Conservation (phyloP, 1,284 basidiomycete genomes). For the Tetrapyrgos nigripes region DNA sequence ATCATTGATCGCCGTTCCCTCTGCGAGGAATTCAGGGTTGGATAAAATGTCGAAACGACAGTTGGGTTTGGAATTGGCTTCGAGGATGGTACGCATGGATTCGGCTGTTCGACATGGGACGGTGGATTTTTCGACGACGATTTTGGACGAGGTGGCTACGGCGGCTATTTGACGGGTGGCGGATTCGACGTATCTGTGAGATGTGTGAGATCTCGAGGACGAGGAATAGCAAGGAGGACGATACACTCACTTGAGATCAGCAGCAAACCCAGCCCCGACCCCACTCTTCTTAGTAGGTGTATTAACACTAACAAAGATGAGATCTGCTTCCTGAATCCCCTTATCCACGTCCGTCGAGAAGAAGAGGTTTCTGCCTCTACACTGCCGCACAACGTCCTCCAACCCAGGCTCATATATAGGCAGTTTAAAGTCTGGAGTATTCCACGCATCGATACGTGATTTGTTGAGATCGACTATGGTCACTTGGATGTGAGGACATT, state of each 20-base stretch:
- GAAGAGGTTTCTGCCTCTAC: slow-evolving; percentile 95
- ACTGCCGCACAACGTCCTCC: slow-evolving; percentile 89
- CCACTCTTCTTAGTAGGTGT: slow-evolving; percentile 99
- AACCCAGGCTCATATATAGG: slow-evolving; percentile 99
- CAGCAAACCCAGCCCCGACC: slow-evolving; percentile 96
- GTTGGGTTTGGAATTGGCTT: slow-evolving; percentile 94
- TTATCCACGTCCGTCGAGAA: slow-evolving; percentile 97
- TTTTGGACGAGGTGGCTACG: slow-evolving; percentile 92
- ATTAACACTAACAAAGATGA: slow-evolving; percentile 92
- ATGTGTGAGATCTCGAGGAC: background rate
- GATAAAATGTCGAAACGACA: slow-evolving; percentile 98
- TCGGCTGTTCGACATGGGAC: slow-evolving; percentile 98
- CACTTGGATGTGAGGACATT: slow-evolving; percentile 93
- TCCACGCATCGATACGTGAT: slow-evolving; percentile 96
- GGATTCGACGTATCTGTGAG: slow-evolving; percentile 89
- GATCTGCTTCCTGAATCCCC: slow-evolving; percentile 91
- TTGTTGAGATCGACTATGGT: slow-evolving; percentile 99
- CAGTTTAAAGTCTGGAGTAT: slow-evolving; percentile 74
- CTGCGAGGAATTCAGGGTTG: slow-evolving; percentile 98
- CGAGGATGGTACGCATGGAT: slow-evolving; percentile 98
- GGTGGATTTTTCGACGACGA: slow-evolving; percentile 99
- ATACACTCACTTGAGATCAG: slow-evolving; percentile 88
- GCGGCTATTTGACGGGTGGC: slow-evolving; percentile 96
- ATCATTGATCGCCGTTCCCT: slow-evolving; percentile 95
- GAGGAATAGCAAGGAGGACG: background rate